phyloP scores from a whole-genome alignment of 768 basidiomycete species.

The Dictyophora rubrovolvata region DNA sequence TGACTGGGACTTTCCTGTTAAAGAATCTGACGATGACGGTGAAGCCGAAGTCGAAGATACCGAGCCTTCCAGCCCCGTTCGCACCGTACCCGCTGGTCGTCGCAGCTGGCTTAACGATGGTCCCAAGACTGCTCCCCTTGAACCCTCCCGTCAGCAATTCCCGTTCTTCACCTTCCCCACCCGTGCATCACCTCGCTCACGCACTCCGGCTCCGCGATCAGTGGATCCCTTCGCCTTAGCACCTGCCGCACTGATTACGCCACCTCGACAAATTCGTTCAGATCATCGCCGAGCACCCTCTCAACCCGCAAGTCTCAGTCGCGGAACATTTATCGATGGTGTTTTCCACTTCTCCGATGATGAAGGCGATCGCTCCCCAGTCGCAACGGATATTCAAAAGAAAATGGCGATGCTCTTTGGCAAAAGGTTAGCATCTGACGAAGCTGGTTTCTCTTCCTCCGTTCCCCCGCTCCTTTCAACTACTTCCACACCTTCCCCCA shows the following conservation, averaged over 20 bases:
- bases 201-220: not conserved
- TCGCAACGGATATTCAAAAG: not conserved
- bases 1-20: slow-evolving; percentile 6
- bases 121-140: slow-evolving; percentile 6
- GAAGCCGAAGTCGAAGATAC: not conserved
- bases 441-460: not conserved
- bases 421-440: not conserved
- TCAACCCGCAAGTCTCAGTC: slow-evolving; percentile 5
- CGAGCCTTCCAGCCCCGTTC: slow-evolving; percentile 1
- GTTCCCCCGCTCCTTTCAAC: not conserved
- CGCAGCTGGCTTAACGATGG: slow-evolving; percentile 1
- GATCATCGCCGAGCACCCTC: slow-evolving; percentile 5
- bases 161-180: slow-evolving; percentile 5
- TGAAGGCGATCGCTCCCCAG: not conserved
- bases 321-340: not conserved
- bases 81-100: not conserved
- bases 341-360: slow-evolving; percentile 5
- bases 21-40: not conserved
- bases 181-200: not conserved
- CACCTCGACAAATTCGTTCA: not conserved
- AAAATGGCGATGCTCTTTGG: slow-evolving; percentile 4
- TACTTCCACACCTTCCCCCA: slow-evolving; percentile 5
- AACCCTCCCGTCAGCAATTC: not conserved
- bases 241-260: not conserved
- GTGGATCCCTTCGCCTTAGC: not conserved